Percentiles rank a stretch among this genome's conserved stretches.
phyloP scores from a whole-genome alignment of 306 rosid genomes.

The Quercus gilva region DNA sequence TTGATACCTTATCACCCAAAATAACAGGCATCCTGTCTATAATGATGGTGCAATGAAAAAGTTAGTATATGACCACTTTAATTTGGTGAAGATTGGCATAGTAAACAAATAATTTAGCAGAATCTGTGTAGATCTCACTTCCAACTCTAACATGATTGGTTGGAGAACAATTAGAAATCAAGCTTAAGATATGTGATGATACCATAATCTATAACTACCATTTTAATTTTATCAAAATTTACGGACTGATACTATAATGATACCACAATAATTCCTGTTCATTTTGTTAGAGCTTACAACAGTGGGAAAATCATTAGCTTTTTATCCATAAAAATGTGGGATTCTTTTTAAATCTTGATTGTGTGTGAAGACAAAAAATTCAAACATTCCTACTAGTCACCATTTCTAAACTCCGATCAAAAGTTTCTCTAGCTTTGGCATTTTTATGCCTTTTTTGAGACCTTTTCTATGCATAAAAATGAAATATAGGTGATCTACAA shows the following conservation, averaged over 20 bases:
- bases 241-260: too few species aligned
- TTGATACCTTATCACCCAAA: conserved; percentile 67
- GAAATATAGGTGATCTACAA: background rate
- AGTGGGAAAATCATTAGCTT: background rate
- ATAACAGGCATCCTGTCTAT: conserved; percentile 95
- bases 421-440: background rate
- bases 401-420: too few species aligned
- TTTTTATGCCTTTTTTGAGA: background rate
- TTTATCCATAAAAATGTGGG: background rate
- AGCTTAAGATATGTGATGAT: background rate
- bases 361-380: too few species aligned
- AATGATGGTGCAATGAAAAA: conserved; percentile 18
- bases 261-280: background rate
- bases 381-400: too few species aligned
- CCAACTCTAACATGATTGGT: background rate
- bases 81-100: conserved; percentile 9
- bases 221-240: background rate
- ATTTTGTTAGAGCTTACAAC: background rate
- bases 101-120: background rate
- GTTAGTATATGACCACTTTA: conserved; percentile 19
- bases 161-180: background rate
- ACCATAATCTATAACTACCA: background rate
- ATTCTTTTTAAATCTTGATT: too few species aligned
- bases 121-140: background rate
- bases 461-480: background rate